Evolutionary conservation across 139 green algal species (phyloP), one percentile per base, ranked within the genome.

Genomic region (Chlamydomonas asymmetrica): DNA sequence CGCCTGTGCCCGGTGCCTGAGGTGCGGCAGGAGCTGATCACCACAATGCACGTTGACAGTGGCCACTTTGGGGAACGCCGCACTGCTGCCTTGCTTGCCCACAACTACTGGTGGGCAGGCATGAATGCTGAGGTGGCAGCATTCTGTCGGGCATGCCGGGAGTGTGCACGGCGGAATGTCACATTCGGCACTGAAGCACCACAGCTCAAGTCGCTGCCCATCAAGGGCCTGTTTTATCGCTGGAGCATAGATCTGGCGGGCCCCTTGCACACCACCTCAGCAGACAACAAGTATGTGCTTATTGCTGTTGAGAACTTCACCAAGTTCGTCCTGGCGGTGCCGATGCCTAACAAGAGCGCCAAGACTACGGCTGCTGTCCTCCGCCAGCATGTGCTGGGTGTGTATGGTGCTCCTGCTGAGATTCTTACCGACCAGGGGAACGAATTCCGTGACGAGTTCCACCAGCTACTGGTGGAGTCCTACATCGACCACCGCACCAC

Each of bases 211-310:
- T 50, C 74, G 27, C 22, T 80, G n/a, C 64, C 64, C 1, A 74
- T 74, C 23, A 57, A 70, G n/a, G 74, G 74, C 7, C 18, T 80
- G 29, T 52, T 62, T 16, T 80, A 74, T 39, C 50, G 64, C 54
- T 80, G 72, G 72, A 41, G 59, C 20, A 16, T 70, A 4, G 60
- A 78, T 34, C 60, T 78, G 23, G 40, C 40, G 27, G 71, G 71
- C 7, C 41, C 60, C 10, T 52, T 78, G 7, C 6, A 59, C 5
- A 32, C 57, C 27, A 70, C 60, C 22, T 5, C 60, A 31, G 48
- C 31, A 34, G 71, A 45, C 9, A 34, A 78, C 29, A 71, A 63
- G 2, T 78, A 78, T 60, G 34, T 70, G 6, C 38, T 78, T 27
- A 49, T 71, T 20, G 52, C 40, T 25, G 60, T 78, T 31, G 71